Conservation (phyloP, 495 filamentous ascomycete genomes). For the Podospora anserina region DNA sequence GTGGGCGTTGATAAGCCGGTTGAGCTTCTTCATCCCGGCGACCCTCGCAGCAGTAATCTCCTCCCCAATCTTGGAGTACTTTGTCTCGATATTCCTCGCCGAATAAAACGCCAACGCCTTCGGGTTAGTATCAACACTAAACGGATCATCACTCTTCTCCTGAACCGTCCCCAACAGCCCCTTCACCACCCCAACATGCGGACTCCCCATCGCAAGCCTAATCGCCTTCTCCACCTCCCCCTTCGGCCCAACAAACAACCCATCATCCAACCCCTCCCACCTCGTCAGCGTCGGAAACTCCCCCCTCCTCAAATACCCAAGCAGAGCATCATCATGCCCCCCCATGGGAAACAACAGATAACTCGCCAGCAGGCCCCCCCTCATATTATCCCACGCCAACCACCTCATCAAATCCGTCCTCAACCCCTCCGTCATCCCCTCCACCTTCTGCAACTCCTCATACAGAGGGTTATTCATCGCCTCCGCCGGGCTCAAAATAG, state of each 20-base stretch:
- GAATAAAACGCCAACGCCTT: constrained; percentile 77
- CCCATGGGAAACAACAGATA: constrained; percentile 85
- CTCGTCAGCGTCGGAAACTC: constrained; percentile 68
- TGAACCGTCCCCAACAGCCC: constrained; percentile 57
- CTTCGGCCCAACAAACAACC: constrained; percentile 71
- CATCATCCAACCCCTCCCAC: constrained; percentile 69
- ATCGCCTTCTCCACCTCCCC: constrained; percentile 62
- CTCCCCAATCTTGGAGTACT: constrained; percentile 64
- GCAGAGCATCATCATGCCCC: constrained; percentile 64
- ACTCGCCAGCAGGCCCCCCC: constrained; percentile 77
- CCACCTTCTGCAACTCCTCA: constrained; percentile 59
- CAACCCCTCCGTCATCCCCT: constrained; percentile 50
- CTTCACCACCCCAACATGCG: constrained; percentile 53
- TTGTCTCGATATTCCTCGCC: constrained; percentile 51
- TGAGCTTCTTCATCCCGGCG: constrained; percentile 59
- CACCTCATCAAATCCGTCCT: constrained; percentile 76
- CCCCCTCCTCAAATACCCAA: constrained; percentile 69
- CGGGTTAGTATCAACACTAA: constrained; percentile 61
- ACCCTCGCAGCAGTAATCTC: constrained; percentile 54
- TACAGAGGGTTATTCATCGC: constrained; percentile 83
- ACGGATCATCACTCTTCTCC: constrained; percentile 44
- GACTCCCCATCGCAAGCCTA: constrained; percentile 56
- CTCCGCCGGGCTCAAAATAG: constrained; percentile 75
- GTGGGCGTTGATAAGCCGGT: constrained; percentile 76
- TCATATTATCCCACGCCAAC: constrained; percentile 93